Conservation (phyloP, 1,139 yeast genomes). For the Kodamaea suecica region DNA sequence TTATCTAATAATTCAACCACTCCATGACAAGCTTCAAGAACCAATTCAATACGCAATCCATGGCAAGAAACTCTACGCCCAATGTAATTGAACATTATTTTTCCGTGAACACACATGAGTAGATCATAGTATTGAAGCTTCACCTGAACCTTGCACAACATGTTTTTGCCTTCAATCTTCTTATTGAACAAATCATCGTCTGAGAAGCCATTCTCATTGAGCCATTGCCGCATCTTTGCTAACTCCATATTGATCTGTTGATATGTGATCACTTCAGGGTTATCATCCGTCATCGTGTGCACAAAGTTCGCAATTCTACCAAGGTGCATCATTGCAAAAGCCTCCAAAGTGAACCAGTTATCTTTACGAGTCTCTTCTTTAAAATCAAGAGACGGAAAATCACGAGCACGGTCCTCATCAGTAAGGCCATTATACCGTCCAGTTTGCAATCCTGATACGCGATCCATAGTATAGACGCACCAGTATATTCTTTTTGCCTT, state of each 20-base stretch:
- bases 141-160: conserved; percentile 34
- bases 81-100: conserved; percentile 30
- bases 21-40: conserved; percentile 37
- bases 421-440: conserved; percentile 48
- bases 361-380: conserved; percentile 34
- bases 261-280: conserved; percentile 28
- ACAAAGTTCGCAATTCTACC: conserved; percentile 38
- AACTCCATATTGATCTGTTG: conserved; percentile 38
- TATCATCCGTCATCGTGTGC: conserved; percentile 28
- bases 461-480: conserved; percentile 55
- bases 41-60: conserved; percentile 33
- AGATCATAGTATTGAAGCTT: conserved; percentile 43
- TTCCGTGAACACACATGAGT: conserved; percentile 37
- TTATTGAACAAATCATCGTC: conserved; percentile 24
- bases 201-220: conserved; percentile 36
- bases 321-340: conserved; percentile 47
- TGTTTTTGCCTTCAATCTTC: conserved; percentile 6
- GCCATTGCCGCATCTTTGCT: conserved; percentile 30
- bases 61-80: conserved; percentile 32
- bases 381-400: conserved; percentile 34
- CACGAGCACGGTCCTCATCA: conserved; percentile 31
- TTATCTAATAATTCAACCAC: conserved; percentile 33
- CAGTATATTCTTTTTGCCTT: conserved; percentile 58
- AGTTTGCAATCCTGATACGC: conserved; percentile 51
- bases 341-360: conserved; percentile 53